phyloP scores from a whole-genome alignment of 2,329 filamentous ascomycete species.

The Claviceps pusilla region DNA sequence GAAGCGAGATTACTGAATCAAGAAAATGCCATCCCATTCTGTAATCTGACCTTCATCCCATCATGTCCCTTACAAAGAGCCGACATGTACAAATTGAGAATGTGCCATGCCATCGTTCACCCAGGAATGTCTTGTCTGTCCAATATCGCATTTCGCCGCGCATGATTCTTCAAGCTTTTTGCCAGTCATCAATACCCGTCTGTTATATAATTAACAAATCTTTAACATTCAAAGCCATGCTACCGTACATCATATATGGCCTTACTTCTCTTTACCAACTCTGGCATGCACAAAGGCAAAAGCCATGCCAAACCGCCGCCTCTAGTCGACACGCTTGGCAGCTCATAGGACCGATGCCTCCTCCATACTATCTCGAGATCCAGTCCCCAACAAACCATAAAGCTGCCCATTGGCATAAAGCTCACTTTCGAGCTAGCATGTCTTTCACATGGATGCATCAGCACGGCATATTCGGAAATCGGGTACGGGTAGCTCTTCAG shows the following conservation, averaged over 20 bases:
- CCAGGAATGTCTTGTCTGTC: not conserved
- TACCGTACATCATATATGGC: not conserved
- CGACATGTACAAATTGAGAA: not conserved
- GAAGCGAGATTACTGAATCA: not conserved
- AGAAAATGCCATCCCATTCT: not conserved
- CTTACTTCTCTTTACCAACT: not conserved
- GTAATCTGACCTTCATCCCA: not conserved
- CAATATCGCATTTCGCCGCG: not conserved
- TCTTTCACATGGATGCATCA: not conserved
- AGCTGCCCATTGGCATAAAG: not conserved
- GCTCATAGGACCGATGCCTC: not conserved
- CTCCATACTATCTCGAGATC: not conserved
- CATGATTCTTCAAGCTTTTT: not conserved
- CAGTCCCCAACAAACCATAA: not conserved
- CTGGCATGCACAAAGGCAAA: not conserved
- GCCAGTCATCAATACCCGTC: not conserved
- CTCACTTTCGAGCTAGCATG: not conserved
- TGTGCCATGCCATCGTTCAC: not conserved
- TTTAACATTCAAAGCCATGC: not conserved
- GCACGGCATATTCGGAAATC: not conserved
- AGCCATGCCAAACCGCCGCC: not conserved
- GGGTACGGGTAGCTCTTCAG: not conserved
- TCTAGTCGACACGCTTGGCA: not conserved
- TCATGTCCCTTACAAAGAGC: not conserved
- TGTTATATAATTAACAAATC: not conserved